Evolutionary conservation across 2,329 filamentous ascomycete species (phyloP), one percentile per base, ranked within the genome.

Genomic region (Fusarium sp.): DNA sequence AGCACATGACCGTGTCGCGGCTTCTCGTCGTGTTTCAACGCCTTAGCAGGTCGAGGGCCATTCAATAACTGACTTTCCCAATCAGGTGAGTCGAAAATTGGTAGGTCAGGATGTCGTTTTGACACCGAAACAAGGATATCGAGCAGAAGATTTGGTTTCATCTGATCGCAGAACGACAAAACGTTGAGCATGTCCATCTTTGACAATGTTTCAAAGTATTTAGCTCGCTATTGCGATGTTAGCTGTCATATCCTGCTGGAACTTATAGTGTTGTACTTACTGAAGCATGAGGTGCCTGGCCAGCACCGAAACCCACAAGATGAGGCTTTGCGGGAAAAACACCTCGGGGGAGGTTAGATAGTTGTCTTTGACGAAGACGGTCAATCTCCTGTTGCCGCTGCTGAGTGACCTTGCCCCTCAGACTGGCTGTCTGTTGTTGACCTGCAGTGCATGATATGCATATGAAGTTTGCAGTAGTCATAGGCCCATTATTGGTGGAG

Each of bases 91-190:
- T 78, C 72, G 59, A 83, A 83, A 6, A 84, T 79, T 23, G 81
- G 81, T 4, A 84, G 74, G n/a, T 80, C 77, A 1, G 81, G 79
- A 42, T 84, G 81, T 48, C 76, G 80, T 59, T 78, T 81, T 10
- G 82, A 80, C n/a, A 83, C 77, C 4, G 81, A 82, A 11, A 82
- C 79, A 27, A 83, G 75, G 7, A 84, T 63, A 50, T 84, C 80
- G 16, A 78, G 76, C 4, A 84, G 75, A 13, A 84, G 79, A 34
- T 81, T 79, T 4, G 82, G 80, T 25, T 79, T 75, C 16, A 83
- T 71, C 59, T 81, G 80, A 50, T 83, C 80, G 61, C 80, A 81
- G 40, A 83, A 78, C 4, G 79, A 78, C 4, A 84, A 66, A 12
- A 84, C 70, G 32, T 81, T 80, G 25, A 84, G 73, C 1, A 82